A percentile compares a stretch with the other conserved stretches of the same genome.
phyloP scores from a whole-genome alignment of 805 yeast species.

The Teunomyces barrocoloradensis region DNA sequence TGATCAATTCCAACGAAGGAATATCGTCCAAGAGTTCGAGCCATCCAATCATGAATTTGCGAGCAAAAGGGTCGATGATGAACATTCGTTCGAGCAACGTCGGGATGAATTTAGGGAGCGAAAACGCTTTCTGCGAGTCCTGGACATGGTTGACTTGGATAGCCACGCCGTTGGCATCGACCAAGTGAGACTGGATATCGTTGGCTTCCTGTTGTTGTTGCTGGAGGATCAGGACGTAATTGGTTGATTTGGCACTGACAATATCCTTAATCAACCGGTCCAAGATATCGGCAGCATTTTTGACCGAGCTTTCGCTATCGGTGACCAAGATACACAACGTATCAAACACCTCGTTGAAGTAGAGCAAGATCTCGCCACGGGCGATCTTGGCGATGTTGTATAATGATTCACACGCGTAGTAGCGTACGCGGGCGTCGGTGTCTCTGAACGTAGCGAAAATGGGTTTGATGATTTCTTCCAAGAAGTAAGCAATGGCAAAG shows the following conservation, averaged over 20 bases:
- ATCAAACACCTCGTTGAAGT: slow-evolving; percentile 93
- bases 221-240: slow-evolving; percentile 72
- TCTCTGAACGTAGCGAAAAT: slow-evolving; percentile 95
- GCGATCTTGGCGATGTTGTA: slow-evolving; percentile 97
- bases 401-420: slow-evolving; percentile 93
- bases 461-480: slow-evolving; percentile 87
- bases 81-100: slow-evolving; percentile 87
- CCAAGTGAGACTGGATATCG: slow-evolving; percentile 38
- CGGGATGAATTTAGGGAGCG: slow-evolving; percentile 85
- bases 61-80: slow-evolving; percentile 87
- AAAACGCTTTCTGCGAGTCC: slow-evolving; percentile 66
- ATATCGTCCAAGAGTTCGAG: slow-evolving; percentile 86
- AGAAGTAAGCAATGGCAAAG: slow-evolving; percentile 75
- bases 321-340: slow-evolving; percentile 86
- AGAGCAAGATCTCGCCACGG: slow-evolving; percentile 85
- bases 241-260: slow-evolving; percentile 90
- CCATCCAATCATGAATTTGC: slow-evolving; percentile 93
- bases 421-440: slow-evolving; percentile 94
- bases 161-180: slow-evolving; percentile 58
- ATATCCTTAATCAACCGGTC: slow-evolving; percentile 91
- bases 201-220: slow-evolving; percentile 33
- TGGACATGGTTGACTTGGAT: slow-evolving; percentile 60
- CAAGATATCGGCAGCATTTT: slow-evolving; percentile 91
- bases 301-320: slow-evolving; percentile 86
- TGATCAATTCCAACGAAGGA: slow-evolving; percentile 84